phyloP scores from a whole-genome alignment of 805 yeast genomes.

The Candida maesae region DNA sequence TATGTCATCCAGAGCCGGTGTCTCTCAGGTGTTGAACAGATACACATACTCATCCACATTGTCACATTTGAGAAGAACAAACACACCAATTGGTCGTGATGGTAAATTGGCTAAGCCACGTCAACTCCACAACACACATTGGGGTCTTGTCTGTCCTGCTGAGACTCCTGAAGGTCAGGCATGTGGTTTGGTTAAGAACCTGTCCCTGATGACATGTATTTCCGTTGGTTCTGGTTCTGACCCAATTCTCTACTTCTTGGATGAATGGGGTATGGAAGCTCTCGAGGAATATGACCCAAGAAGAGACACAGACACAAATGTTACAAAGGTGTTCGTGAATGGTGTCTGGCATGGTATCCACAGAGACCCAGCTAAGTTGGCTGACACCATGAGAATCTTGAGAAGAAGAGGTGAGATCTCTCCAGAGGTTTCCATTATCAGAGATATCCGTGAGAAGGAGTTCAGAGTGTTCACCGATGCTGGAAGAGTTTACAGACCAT shows the following conservation, averaged over 20 bases:
- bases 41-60: slow-evolving; percentile 98
- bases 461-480: slow-evolving; percentile 97
- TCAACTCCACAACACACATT: slow-evolving; percentile 97
- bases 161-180: slow-evolving; percentile 99
- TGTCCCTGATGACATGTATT: slow-evolving; percentile 94
- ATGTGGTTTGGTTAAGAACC: slow-evolving; percentile 96
- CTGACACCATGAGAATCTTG: slow-evolving; percentile 83
- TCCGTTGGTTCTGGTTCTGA: slow-evolving; percentile 98
- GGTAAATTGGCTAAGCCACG: slow-evolving; percentile 99
- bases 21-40: slow-evolving; percentile 95
- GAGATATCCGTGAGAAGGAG: slow-evolving; percentile 96
- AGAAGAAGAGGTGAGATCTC: slow-evolving; percentile 95
- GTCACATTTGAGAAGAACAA: slow-evolving; percentile 97
- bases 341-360: slow-evolving; percentile 99
- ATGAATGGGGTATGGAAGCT: slow-evolving; percentile 99
- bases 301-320: slow-evolving; percentile 85
- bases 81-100: slow-evolving; percentile 98
- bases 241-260: slow-evolving; percentile 86
- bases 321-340: slow-evolving; percentile 92
- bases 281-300: slow-evolving; percentile 93
- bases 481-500: slow-evolving; percentile 96
- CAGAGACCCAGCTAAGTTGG: slow-evolving; percentile 90
- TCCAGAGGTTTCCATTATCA: slow-evolving; percentile 93
- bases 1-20: slow-evolving; percentile 98
- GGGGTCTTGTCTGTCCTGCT: slow-evolving; percentile 99